Evolutionary conservation across 75 land plant species (phyloP), one percentile per base, ranked within the genome.

Genomic region (Azolla pinnata): DNA sequence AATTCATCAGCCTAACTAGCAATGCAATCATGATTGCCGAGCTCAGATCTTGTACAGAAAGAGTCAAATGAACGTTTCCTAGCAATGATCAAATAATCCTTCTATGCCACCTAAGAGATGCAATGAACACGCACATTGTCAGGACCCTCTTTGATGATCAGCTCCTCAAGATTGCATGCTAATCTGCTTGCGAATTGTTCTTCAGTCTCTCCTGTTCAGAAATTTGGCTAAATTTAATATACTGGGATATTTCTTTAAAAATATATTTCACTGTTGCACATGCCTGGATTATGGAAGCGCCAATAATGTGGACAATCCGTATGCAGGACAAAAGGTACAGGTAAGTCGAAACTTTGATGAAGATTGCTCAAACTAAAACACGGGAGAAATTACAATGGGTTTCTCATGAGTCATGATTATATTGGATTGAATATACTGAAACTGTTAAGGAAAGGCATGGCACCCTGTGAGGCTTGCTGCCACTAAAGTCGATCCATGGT

Each of bases 241-340:
- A n/a, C n/a, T n/a, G n/a, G n/a, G n/a, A n/a, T n/a, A n/a, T n/a
- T n/a, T n/a, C n/a, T n/a, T n/a, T n/a, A n/a, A n/a, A n/a, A n/a
- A n/a, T n/a, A n/a, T n/a, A n/a, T n/a, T n/a, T n/a, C n/a, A n/a
- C n/a, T n/a, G n/a, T n/a, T n/a, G 26, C 9, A 10, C 70, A 26
- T 50, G 88, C 99, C 87, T 70, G 99, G 88, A 45, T 79, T 66
- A 68, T 86, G 90, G 67, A 60, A 79, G 38, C 99, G 87, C 99
- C 99, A 95, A 58, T 86, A 95, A 66, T 95, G 99, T 10, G 99
- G 96, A 45, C 98, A 93, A 59, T 95, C 99, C 16, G 99, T 90
- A 45, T 86, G 99, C 57, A 95, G 50, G 2, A 89, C 99, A 73
- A 95, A 95, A 52, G 87, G 76, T 45, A 74, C 80, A 1, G 99